Conservation (phyloP, 495 filamentous ascomycete genomes). For the Podospora conica region DNA sequence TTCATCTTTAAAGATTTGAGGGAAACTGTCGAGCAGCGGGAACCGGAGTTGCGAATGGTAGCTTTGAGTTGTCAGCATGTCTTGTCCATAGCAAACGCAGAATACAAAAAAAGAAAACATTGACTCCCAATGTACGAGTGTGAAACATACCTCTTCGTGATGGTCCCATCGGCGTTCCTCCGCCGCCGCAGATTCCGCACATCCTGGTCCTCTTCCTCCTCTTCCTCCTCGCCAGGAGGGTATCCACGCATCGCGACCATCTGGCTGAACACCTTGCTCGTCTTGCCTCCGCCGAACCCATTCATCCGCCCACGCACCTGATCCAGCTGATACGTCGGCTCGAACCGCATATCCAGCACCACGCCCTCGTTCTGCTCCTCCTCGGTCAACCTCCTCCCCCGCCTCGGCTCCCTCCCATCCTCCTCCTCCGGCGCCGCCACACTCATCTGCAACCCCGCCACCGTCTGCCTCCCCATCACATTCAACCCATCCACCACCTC, state of each 20-base stretch:
- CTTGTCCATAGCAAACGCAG: not conserved
- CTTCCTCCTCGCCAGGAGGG: conserved; percentile 13
- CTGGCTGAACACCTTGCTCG: conserved; percentile 27
- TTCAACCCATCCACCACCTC: conserved; percentile 67
- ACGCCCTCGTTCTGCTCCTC: conserved; percentile 19
- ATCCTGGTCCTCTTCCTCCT: conserved; percentile 14
- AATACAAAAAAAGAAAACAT: not conserved
- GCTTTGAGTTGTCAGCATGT: conserved; percentile 16
- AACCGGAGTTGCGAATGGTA: conserved; percentile 54
- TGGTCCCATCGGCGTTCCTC: conserved; percentile 19
- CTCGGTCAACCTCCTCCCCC: conserved; percentile 9
- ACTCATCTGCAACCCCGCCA: conserved; percentile 65
- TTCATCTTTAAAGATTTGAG: conserved; percentile 49
- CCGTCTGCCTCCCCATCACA: conserved; percentile 69
- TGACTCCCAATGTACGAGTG: not conserved
- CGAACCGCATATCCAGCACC: conserved; percentile 23
- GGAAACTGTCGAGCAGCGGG: conserved; percentile 81
- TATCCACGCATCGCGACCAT: conserved; percentile 19
- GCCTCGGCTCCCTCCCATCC: conserved; percentile 7
- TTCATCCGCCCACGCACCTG: conserved; percentile 5
- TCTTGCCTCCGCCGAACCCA: conserved; percentile 10
- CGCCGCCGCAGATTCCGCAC: conserved; percentile 6
- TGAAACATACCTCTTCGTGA: conserved; percentile 17
- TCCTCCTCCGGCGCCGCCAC: conserved; percentile 22
- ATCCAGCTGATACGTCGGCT: conserved; percentile 25